Base-by-base conservation (phyloP, 2,329 filamentous ascomycete species). In the Orbilia quercus region DNA sequence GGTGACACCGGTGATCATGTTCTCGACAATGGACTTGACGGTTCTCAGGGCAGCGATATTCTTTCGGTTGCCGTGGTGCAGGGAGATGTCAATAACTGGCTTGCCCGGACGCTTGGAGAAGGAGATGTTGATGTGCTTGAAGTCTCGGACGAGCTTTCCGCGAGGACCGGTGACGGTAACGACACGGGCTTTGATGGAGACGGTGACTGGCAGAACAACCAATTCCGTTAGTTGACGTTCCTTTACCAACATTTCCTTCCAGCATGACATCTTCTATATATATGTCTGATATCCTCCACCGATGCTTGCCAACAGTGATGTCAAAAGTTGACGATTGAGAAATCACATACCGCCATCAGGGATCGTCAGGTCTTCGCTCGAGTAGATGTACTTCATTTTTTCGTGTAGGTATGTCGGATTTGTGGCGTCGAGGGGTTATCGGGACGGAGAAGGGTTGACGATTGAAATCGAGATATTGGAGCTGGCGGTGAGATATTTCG, bases 21-120 rank as follows among this genome's bases (percentile, higher is more conserved):
- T 99, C 89, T 96, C 91, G 88, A 99, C 96, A 85, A 98, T 84
- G 78, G 94, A 94, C 82, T 92, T 92, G 86, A 99, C 95, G 81
- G 95, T 99, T 81, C 95, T 92, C 84, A 99, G 92, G 79, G 94
- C 91, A 82, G 95, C 95, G 82, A 99, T 91, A 83, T 92, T 94
- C 90, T 99, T 99, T 86, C 95, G 92, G 82, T 87, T 88, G 83
- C 95, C 95, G 85, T 99, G 95, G 90, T 99, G 96, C 82, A 99
- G 91, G 86, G 97, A 92, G 82, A 99, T 97, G 82, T 91, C 90
- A 87, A 99, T 93, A 82, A 84, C 91, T 87, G 86, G 91, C 90
- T 86, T 87, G 40, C 50, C 66, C 42, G 73, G 64, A 81, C 92
- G 90, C 83, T 90, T 87, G 79, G 90, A 89, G 89, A 99, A 99